Evolutionary conservation across 1,284 basidiomycete genomes (phyloP), one percentile per base, ranked within the genome.

Genomic region (Ganoderma resinaceum): DNA sequence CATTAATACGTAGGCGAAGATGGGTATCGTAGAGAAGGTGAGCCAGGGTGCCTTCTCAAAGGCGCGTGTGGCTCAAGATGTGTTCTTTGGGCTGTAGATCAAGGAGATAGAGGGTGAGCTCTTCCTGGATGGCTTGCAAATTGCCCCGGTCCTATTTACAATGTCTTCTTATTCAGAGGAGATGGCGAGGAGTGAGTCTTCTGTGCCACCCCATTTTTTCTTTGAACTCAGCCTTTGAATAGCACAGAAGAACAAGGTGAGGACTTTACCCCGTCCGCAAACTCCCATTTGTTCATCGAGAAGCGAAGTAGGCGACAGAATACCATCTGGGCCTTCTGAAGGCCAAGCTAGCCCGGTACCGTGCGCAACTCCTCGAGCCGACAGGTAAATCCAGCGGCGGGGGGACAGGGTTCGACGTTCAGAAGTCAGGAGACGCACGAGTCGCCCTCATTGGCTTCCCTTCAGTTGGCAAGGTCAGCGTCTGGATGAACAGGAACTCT

Each of bases 391-490:
- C 92, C 18, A 89, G 93, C 26, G 90, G 92, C 29, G 87, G 89
- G 31, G 96, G 96, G 38, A 89, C 93, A 72, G 96, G 96, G 0
- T 97, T 97, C 72, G 95, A 97, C 76, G 96, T 98, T 0, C 91
- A 96, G 80, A 98, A 98, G 80, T 94, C 94, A 26, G 96, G 96
- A 70, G 96, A 97, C 82, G 96, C 96, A 38, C 86, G 96, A 77
- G 95, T 98, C 29, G 96, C 95, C 29, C 83, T 99, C 69, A 98
- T 98, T 66, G 97, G 95, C 26, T 97, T 97, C 80, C 95, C 95
- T 0, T 98, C 96, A 12, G 96, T 98, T 60, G 96, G 96, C 80
- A 97, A 95, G 86, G 92, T 87, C 71, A 63, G 80, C 63, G 11
- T 57, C 43, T 60, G 67, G 18, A 26, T 26, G 37, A 26, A 46